Conservation (phyloP, 106 monocot species). For the Dioscorea zingiberensis region DNA sequence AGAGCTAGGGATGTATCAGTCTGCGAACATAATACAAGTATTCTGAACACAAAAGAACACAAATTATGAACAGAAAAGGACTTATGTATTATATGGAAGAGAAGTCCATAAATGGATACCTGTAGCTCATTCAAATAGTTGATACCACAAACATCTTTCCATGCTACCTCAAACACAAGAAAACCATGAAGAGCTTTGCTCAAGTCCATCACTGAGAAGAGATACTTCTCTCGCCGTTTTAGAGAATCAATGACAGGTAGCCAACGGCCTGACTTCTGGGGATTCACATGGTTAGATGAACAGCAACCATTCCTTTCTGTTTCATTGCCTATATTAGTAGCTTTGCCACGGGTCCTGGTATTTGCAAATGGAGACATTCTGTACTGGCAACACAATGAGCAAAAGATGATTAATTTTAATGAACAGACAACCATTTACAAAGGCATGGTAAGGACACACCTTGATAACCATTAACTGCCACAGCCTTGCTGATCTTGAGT, state of each 20-base stretch:
- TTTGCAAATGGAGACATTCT: conserved; percentile 66
- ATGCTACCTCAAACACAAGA: conserved; percentile 56
- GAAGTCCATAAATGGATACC: conserved; percentile 22
- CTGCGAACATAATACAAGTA: conserved; percentile 23
- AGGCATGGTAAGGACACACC: conserved; percentile 16
- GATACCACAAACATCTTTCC: conserved; percentile 65
- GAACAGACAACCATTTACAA: not conserved
- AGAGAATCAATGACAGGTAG: conserved; percentile 16
- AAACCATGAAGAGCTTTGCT: conserved; percentile 53
- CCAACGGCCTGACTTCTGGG: conserved; percentile 8
- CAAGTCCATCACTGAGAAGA: conserved; percentile 18
- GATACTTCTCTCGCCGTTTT: conserved; percentile 23
- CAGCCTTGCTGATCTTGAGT: conserved; percentile 36
- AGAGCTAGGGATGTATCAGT: conserved; percentile 55
- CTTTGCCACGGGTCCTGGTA: conserved; percentile 15
- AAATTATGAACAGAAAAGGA: not conserved
- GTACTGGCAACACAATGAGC: conserved; percentile 31
- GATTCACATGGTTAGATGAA: conserved; percentile 6
- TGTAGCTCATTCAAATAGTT: conserved; percentile 76
- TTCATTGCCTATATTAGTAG: conserved; percentile 10
- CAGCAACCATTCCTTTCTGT: not conserved
- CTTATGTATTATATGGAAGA: not conserved
- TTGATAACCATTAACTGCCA: conserved; percentile 65
- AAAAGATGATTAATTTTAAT: not conserved
- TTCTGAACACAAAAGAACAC: conserved; percentile 10